Base-by-base conservation (phyloP, 345 rosid genomes). In the Hibiscus syriacus region DNA sequence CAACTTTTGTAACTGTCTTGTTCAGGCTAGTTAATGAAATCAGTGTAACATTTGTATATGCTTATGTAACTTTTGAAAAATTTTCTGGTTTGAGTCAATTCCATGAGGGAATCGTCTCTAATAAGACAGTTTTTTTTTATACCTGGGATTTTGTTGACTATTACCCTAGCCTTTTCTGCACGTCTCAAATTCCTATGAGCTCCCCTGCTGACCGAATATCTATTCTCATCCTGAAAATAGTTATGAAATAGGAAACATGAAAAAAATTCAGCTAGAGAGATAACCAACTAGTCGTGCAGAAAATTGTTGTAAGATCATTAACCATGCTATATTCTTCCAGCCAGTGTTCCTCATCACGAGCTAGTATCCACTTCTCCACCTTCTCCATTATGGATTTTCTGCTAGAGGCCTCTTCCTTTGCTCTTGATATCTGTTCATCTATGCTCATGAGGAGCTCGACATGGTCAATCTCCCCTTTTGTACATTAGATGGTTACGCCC, bases 321-420 rank as follows among this genome's bases (percentile, higher is more conserved):
- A 94, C 99, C 96, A 69, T 89, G 87, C 85, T 88, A 73, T 94
- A 94, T 61, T 94, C 99, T 88, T 94, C 96, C 71, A 94, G 81
- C 99, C 99, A 94, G 22, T 85, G 91, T 80, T 91, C 99, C 79
- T 94, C 99, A 64, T 85, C 87, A 49, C 89, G 76, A 45, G 90
- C 99, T 75, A 84, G 67, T 52, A 87, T 84, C 97, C 95, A 94
- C 70, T 68, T 91, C 39, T 86, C 97, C 11, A 91, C 96, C 76
- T 89, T 94, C 74, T 94, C 96, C 88, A 91, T 91, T 74, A 91
- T 94, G 60, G 76, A 81, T 77, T 80, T 86, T 78, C 99, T 87
- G 78, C 99, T 94, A 13, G 79, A 77, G 57, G 99, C 89, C 83
- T 94, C 99, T 75, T 94, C 99, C 77, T 81, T 85, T 70, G 89